These are phyloP conservation scores for Spongispora temasekensis DNA, from an alignment of 1,284 basidiomycete species.

Conservation along the genomic window DNA sequence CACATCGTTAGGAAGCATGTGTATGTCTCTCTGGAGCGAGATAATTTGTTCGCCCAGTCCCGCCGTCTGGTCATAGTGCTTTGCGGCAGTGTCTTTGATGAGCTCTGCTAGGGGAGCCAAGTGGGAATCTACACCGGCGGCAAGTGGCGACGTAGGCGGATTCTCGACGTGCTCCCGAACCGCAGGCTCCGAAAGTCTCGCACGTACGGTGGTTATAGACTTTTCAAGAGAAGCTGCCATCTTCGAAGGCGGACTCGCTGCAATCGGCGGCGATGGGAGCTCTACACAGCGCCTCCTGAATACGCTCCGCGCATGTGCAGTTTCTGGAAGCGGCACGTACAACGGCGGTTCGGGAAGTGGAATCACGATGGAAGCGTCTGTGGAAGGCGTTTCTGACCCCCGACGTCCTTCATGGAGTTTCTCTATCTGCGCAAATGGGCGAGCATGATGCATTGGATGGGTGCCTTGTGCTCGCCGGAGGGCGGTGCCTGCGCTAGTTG, in stretches of 20 bases:
- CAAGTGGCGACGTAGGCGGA: conserved; percentile 14
- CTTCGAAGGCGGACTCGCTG: conserved; percentile 12
- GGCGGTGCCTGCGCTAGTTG: conserved; percentile 32
- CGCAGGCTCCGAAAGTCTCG: conserved; percentile 24
- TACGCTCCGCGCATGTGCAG: conserved; percentile 23
- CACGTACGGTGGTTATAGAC: conserved; percentile 12
- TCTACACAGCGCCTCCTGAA: conserved; percentile 16
- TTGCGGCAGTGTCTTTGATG: conserved; percentile 40
- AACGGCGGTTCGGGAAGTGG: conserved; percentile 25
- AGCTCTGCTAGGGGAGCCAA: conserved; percentile 35
- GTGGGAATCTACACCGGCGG: conserved; percentile 13
- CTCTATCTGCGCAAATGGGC: conserved; percentile 28
- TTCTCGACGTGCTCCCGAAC: conserved; percentile 24
- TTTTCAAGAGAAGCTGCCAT: neutral
- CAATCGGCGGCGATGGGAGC: neutral
- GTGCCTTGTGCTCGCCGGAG: conserved; percentile 29
- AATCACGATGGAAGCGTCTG: conserved; percentile 30
- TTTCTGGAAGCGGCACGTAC: conserved; percentile 8
- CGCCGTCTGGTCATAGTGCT: conserved; percentile 39
- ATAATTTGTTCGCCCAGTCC: conserved; percentile 39
- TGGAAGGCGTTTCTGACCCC: conserved; percentile 20
- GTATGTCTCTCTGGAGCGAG: conserved; percentile 40
- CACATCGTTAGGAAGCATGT: conserved; percentile 30
- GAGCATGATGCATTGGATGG: conserved; percentile 10
- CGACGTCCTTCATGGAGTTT: conserved; percentile 19